A percentile compares a stretch with the other conserved stretches of the same genome.
These are phyloP conservation scores for Austroboletus niveus DNA, from an alignment of 1,284 basidiomycete species.

Conservation along the genomic window DNA sequence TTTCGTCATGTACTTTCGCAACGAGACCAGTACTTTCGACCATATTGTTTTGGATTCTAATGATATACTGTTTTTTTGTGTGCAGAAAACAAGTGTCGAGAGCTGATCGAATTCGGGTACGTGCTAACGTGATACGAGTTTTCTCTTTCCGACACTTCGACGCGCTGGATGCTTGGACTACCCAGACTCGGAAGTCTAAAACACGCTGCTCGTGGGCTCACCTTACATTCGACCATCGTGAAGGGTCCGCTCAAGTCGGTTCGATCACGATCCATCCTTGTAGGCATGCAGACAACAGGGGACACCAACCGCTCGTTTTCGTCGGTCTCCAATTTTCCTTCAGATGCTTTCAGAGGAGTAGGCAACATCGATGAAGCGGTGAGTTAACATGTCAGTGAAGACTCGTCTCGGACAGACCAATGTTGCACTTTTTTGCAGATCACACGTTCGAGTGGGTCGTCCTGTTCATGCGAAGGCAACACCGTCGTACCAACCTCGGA, in stretches of 20 bases:
- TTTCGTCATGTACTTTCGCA: no score
- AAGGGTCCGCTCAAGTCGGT: conserved; percentile 1
- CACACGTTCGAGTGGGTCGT: conserved; percentile 19
- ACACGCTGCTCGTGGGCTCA: background rate
- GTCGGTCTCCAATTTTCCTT: background rate
- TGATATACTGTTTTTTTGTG: no score
- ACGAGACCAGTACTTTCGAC: no score
- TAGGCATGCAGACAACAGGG: background rate
- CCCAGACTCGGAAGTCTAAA: background rate
- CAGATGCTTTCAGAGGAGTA: background rate
- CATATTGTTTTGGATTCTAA: no score
- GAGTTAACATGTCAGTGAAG: conserved; percentile 6
- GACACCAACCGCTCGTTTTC: conserved; percentile 1
- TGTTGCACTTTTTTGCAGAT: conserved; percentile 8
- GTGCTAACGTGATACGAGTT: no score
- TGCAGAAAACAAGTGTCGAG: no score
- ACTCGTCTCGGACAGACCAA: background rate
- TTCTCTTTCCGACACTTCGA: no score
- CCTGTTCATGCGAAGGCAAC: background rate
- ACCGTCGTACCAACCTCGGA: conserved; percentile 16
- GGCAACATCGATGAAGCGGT: conserved; percentile 22
- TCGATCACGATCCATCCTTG: background rate
- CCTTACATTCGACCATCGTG: background rate
- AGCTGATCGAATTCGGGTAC: no score
- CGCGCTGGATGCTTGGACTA: conserved; percentile 11